Conservation (phyloP, 2,329 filamentous ascomycete species). For the Colletotrichum sublineola region DNA sequence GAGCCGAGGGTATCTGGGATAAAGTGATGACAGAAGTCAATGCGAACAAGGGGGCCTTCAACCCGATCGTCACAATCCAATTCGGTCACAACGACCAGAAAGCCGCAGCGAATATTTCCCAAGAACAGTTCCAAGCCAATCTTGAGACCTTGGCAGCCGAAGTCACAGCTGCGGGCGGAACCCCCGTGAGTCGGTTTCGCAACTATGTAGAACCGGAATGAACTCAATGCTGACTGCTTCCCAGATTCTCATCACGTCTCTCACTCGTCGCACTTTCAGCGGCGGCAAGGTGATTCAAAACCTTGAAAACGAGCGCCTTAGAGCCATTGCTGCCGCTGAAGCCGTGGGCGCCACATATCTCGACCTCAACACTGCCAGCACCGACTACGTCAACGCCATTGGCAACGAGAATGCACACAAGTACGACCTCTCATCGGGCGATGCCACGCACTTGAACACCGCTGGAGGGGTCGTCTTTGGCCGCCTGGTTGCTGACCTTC, state of each 20-base stretch:
- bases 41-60: slow-evolving; percentile 50
- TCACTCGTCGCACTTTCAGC: slow-evolving; percentile 65
- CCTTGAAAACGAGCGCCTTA: slow-evolving; percentile 60
- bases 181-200: slow-evolving; percentile 50
- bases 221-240: slow-evolving; percentile 51
- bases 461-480: slow-evolving; percentile 69
- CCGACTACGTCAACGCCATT: slow-evolving; percentile 65
- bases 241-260: slow-evolving; percentile 58
- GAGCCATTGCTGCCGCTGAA: slow-evolving; percentile 63
- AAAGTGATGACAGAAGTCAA: slow-evolving; percentile 59
- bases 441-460: slow-evolving; percentile 69
- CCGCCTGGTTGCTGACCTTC: slow-evolving; percentile 67
- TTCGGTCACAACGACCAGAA: slow-evolving; percentile 77
- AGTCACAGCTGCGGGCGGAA: slow-evolving; percentile 58
- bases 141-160: slow-evolving; percentile 62
- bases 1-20: slow-evolving; percentile 65
- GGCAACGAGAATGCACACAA: slow-evolving; percentile 59
- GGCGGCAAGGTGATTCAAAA: slow-evolving; percentile 61
- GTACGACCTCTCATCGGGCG: slow-evolving; percentile 61
- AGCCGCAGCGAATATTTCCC: slow-evolving; percentile 57
- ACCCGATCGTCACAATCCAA: slow-evolving; percentile 52
- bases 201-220: slow-evolving; percentile 24
- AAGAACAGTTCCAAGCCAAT: slow-evolving; percentile 64
- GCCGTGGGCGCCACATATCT: slow-evolving; percentile 55
- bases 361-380: slow-evolving; percentile 65